Evolutionary conservation across 2,329 filamentous ascomycete genomes (phyloP), one percentile per base, ranked within the genome.

Genomic region (Esteya vermicola): DNA sequence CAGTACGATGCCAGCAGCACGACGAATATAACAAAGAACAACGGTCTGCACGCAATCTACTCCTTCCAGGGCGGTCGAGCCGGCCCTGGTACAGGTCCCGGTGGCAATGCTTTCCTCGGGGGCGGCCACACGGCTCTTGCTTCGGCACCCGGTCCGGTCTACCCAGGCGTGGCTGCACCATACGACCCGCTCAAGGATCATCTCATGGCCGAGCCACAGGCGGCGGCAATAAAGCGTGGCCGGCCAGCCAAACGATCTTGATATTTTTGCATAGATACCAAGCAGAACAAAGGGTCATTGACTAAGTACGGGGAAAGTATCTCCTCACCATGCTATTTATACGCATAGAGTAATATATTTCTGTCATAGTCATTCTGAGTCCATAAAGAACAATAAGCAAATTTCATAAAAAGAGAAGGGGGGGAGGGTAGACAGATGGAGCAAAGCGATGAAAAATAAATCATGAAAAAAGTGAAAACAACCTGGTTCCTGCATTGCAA

Each of bases 111-210:
- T n/a, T n/a, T n/a, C n/a, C n/a, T n/a, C n/a, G n/a, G n/a, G n/a
- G n/a, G n/a, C n/a, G n/a, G n/a, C n/a, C n/a, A n/a, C n/a, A n/a
- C n/a, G n/a, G 56, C 19, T 21, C 32, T 6, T 45, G 48, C n/a
- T n/a, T n/a, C n/a, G n/a, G n/a, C n/a, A n/a, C n/a, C n/a, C 9
- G 52, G 62, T 9, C 39, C 45, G 60, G 56, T 53, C 41, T 62
- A 70, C 42, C 48, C 60, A 2, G 72, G 72, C 6, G 56, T 77
- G n/a, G 67, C 71, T 1, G 65, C 70, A 10, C 72, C 74, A 3
- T 77, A 73, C 50, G 60, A 60, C 8, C 74, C 73, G 0, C 57
- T 63, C 6, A 63, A 60, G 45, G 75, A 78, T 45, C 65, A 58
- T 43, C 47, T 73, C 16, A 54, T 40, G 10, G 28, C 22, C 10